Base-by-base conservation (phyloP, 306 rosid genomes). In the Mimosa bimucronata region DNA sequence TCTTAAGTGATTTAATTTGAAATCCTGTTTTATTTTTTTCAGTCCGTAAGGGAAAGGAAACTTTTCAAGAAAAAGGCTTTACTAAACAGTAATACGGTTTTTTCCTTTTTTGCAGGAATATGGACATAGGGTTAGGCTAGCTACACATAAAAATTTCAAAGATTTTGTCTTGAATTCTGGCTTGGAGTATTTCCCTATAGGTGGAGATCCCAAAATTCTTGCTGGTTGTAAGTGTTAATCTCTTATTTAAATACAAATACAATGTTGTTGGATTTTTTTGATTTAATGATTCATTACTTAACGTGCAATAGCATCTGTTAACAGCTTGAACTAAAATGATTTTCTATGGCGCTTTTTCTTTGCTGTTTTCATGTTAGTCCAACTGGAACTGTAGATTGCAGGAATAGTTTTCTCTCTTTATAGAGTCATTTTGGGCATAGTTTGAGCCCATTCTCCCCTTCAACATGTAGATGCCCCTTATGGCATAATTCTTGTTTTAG, bases 161-260 rank as follows among this genome's bases (percentile, higher is more conserved):
- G 98, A 95, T 78, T 95, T 92, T 79, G 92, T 95, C 75, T 84
- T 90, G 82, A 73, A 85, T 68, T 89, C 91, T 72, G 98, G 98
- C 67, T 84, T 95, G 92, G 98, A 95, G 82, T 91, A 92, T 89
- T 95, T 52, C 87, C 94, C 98, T 71, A 83, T 95, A 77, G 98
- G 98, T 71, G 98, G 98, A 82, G 98, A 95, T 86, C 97, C 98
- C 65, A 92, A 92, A 91, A 89, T 95, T 89, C 98, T 95, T 75
- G 98, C 98, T 78, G 98, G 88, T 42, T 95, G 98, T 95, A 87
- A 92, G 98, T 88, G 77, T 81, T 74, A 37, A 58, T 74, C 45
- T 67, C 84, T 78, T 66, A 77, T 84, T 72, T 66, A n/a, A n/a
- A n/a, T n/a, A n/a, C n/a, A 16, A 37, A 18, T 71, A 42, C 58